These are phyloP conservation scores for Didymella pomorum DNA, from an alignment of 2,329 filamentous ascomycete species.

Conservation along the genomic window DNA sequence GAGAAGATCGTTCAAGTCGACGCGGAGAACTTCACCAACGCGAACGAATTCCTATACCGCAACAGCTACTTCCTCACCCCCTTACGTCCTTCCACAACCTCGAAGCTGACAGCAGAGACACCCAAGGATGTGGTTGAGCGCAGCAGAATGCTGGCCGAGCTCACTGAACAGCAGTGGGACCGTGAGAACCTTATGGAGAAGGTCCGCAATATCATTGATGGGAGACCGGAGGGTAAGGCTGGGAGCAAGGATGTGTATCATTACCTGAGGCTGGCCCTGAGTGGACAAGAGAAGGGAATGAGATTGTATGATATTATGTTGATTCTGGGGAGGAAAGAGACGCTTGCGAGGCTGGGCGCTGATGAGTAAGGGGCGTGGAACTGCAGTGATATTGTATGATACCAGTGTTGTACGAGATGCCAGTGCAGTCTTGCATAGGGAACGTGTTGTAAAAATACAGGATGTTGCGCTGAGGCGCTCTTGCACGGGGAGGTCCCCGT, in stretches of 20 bases:
- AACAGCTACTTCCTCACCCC: slow-evolving; percentile 67
- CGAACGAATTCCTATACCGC: slow-evolving; percentile 63
- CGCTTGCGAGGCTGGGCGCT: slow-evolving; percentile 37
- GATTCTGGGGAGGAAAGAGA: slow-evolving; percentile 45
- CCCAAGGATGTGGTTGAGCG: slow-evolving; percentile 30
- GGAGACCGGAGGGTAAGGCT: slow-evolving; percentile 31
- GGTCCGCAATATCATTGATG: slow-evolving; percentile 41
- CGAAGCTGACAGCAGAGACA: neutral
- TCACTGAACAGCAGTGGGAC: slow-evolving; percentile 35
- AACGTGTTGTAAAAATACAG: too few species aligned
- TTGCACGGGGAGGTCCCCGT: too few species aligned
- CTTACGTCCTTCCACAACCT: slow-evolving; percentile 24
- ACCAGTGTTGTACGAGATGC: too few species aligned
- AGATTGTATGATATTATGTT: slow-evolving; percentile 48
- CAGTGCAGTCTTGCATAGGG: too few species aligned
- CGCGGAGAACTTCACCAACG: slow-evolving; percentile 65
- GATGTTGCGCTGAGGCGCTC: too few species aligned
- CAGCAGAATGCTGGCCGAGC: slow-evolving; percentile 27
- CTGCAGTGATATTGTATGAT: too few species aligned
- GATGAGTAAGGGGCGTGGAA: neutral
- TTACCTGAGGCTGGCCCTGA: slow-evolving; percentile 43
- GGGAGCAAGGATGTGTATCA: slow-evolving; percentile 46
- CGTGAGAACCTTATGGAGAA: slow-evolving; percentile 37
- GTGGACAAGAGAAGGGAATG: slow-evolving; percentile 44
- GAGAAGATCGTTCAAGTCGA: slow-evolving; percentile 61